phyloP scores from a whole-genome alignment of 495 filamentous ascomycete species.

The Penicillium crystallinum region DNA sequence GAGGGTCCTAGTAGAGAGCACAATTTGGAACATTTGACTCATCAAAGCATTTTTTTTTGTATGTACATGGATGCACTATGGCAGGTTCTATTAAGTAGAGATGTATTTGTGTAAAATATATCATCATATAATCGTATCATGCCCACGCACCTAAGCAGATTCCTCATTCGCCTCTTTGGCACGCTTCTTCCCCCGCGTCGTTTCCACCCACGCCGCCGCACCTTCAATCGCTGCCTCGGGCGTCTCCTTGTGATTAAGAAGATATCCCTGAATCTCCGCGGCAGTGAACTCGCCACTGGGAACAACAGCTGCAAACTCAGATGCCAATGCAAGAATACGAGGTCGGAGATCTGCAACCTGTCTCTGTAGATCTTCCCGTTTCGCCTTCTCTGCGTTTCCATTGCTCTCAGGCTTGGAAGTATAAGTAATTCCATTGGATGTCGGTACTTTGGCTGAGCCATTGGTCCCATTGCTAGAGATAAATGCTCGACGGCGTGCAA shows the following conservation, averaged over 20 bases:
- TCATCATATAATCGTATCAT: neutral
- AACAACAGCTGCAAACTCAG: conserved; percentile 55
- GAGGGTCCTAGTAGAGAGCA: too few species aligned
- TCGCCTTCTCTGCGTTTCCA: neutral
- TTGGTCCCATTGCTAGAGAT: neutral
- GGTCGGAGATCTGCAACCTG: conserved; percentile 11
- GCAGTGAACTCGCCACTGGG: conserved; percentile 63
- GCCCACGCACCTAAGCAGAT: neutral
- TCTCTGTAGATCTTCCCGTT: conserved; percentile 1
- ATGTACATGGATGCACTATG: neutral
- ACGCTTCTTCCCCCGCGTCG: conserved; percentile 49
- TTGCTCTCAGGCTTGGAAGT: neutral
- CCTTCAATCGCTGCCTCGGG: conserved; percentile 56
- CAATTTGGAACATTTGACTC: too few species aligned
- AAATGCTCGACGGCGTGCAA: conserved; percentile 5
- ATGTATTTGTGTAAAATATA: neutral
- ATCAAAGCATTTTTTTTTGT: too few species aligned
- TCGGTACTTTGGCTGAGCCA: neutral
- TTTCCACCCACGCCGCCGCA: conserved; percentile 53
- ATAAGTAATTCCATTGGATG: neutral
- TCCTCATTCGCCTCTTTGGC: conserved; percentile 8
- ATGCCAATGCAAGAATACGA: conserved; percentile 39
- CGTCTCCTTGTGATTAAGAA: conserved; percentile 61
- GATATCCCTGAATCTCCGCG: conserved; percentile 73
- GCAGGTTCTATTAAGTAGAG: neutral